A percentile compares a stretch with the other conserved stretches of the same genome.
Conservation (phyloP, 176 grass and related monocot species). For the Musa troglodytarum region DNA sequence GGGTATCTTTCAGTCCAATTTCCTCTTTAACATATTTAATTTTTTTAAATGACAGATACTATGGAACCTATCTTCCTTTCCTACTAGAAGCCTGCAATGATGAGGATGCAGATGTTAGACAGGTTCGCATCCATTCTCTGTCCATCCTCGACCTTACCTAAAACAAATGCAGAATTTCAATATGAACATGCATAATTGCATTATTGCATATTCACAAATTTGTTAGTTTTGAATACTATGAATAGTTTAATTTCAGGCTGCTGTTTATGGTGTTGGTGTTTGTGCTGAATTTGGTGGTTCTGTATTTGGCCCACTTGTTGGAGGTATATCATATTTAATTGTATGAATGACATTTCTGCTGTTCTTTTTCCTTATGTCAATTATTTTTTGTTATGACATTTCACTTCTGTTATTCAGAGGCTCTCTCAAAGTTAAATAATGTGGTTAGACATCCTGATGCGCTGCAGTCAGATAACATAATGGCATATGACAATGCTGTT, state of each 20-base stretch:
- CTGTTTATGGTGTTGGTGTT: constrained; percentile 95
- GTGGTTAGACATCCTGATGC: constrained; percentile 84
- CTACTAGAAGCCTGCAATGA: constrained; percentile 90
- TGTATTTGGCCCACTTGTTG: constrained; percentile 81
- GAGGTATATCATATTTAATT: constrained; percentile 44
- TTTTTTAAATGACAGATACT: constrained; percentile 46
- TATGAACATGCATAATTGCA: too few species aligned
- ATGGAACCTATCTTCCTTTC: constrained; percentile 91
- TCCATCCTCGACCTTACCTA: not conserved
- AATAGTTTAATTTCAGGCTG: constrained; percentile 43
- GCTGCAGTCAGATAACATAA: constrained; percentile 62
- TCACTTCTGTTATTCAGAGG: constrained; percentile 42
- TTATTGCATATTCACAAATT: too few species aligned
- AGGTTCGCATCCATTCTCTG: constrained; percentile 35
- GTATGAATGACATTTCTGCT: not conserved
- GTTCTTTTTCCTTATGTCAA: not conserved
- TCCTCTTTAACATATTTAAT: constrained; percentile 6
- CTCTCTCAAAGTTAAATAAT: constrained; percentile 86
- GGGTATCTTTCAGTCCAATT: not conserved
- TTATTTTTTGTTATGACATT: not conserved
- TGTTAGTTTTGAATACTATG: too few species aligned
- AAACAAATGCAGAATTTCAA: not conserved
- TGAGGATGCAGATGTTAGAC: constrained; percentile 84
- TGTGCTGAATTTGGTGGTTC: constrained; percentile 90
- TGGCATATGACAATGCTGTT: constrained; percentile 98